Conservation (phyloP, 2,329 filamentous ascomycete species). For the Aspergillus brasiliensis region DNA sequence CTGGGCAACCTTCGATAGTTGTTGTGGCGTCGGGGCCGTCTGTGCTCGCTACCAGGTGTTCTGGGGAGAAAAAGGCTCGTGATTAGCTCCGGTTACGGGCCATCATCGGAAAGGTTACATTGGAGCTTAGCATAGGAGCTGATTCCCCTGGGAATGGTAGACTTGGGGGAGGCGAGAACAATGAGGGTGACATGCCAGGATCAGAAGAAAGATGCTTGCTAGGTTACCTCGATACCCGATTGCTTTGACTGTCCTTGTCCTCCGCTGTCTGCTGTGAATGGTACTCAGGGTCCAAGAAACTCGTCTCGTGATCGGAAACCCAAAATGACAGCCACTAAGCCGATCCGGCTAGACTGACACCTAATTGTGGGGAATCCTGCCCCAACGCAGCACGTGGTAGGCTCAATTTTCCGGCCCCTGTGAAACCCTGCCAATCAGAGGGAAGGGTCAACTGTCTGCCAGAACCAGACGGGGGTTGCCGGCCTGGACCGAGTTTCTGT, state of each 20-base stretch:
- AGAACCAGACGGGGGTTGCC: slow-evolving; percentile 9
- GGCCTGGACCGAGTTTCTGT: slow-evolving; percentile 26
- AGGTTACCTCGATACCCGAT: neutral
- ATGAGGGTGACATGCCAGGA: neutral
- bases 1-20: neutral
- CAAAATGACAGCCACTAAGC: neutral
- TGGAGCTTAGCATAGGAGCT: neutral
- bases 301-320: neutral
- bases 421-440: neutral
- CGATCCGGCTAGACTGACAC: neutral
- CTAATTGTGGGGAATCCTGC: neutral
- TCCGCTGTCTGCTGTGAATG: neutral
- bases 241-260: neutral
- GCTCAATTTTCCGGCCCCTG: neutral
- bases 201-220: neutral
- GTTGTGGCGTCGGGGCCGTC: neutral
- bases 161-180: neutral
- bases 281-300: neutral
- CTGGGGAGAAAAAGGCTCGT: neutral
- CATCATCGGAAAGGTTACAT: neutral
- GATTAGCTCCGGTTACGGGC: neutral
- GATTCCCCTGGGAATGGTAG: neutral
- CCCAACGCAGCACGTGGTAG: neutral
- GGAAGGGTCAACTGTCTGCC: neutral
- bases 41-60: neutral